Conservation (phyloP, 331 rosid genomes). For the Cydonia oblonga region DNA sequence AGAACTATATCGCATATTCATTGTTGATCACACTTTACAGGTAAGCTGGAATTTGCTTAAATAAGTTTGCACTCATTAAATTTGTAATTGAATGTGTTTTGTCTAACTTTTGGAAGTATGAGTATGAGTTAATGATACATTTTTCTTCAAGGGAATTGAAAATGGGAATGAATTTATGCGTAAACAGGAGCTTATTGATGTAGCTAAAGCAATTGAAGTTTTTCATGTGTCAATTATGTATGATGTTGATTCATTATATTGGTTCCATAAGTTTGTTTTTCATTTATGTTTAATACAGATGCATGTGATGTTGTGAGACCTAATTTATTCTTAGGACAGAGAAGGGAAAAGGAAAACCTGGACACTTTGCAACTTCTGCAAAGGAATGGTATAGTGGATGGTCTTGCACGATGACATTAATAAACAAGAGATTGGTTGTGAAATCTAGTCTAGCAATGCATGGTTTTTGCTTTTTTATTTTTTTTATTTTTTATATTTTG, state of each 20-base stretch:
- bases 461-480: constrained; percentile 12
- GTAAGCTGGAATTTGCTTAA: constrained; percentile 17
- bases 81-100: neutral
- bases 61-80: neutral
- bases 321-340: constrained; percentile 52
- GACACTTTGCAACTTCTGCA: constrained; percentile 51
- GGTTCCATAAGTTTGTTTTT: neutral
- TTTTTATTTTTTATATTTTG: neutral
- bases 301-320: constrained; percentile 10
- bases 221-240: constrained; percentile 75
- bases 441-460: constrained; percentile 98
- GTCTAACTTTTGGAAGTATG: constrained; percentile 1
- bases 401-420: constrained; percentile 77
- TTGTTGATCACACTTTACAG: constrained; percentile 72
- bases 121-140: too few relatives aligned
- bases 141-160: constrained; percentile 56
- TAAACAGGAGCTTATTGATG: constrained; percentile 83
- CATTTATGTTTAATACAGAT: neutral
- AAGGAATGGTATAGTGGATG: constrained; percentile 93
- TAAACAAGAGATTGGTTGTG: constrained; percentile 69
- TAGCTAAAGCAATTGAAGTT: constrained; percentile 89
- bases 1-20: constrained; percentile 81
- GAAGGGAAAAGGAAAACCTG: constrained; percentile 73
- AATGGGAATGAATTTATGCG: constrained; percentile 74
- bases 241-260: constrained; percentile 12